Percentiles rank a stretch among this genome's conserved stretches.
Evolutionary conservation across 306 rosid species (phyloP).

Genomic region (Echinosophora koreensis): DNA sequence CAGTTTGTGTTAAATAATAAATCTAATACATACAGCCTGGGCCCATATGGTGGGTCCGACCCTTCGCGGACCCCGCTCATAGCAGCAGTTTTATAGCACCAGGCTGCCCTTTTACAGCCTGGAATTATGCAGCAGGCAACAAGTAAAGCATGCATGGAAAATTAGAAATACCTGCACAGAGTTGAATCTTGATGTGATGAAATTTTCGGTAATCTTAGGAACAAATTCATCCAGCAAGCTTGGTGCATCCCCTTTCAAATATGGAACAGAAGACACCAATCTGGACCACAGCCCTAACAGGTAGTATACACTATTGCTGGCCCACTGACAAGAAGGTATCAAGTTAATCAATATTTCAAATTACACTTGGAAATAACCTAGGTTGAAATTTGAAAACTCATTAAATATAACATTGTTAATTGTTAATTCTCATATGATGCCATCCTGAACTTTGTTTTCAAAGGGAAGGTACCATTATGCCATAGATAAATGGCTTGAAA

Average conservation of each 20-base stretch:
- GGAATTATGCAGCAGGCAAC: conserved; percentile 28
- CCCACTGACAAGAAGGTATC: conserved; percentile 78
- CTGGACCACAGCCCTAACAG: conserved; percentile 98
- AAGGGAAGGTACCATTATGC: conserved; percentile 13
- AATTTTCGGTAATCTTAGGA: conserved; percentile 96
- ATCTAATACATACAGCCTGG: conserved; percentile 33
- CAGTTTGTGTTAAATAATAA: neutral
- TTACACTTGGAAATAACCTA: conserved; percentile 34
- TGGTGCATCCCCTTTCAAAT: conserved; percentile 98
- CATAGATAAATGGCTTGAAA: conserved; percentile 20
- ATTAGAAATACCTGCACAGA: conserved; percentile 83
- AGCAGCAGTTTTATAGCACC: neutral
- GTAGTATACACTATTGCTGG: conserved; percentile 98
- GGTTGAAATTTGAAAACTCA: conserved; percentile 26
- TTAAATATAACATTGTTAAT: conserved; percentile 25
- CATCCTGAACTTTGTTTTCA: conserved; percentile 34
- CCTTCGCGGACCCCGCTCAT: neutral
- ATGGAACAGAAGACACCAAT: conserved; percentile 98
- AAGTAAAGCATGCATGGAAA: conserved; percentile 43
- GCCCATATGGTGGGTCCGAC: neutral
- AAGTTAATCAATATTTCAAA: conserved; percentile 53
- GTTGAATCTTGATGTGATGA: conserved; percentile 92
- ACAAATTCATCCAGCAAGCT: conserved; percentile 98
- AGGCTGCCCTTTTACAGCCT: conserved; percentile 7
- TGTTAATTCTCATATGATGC: conserved; percentile 31